phyloP scores from a whole-genome alignment of 768 basidiomycete genomes.

The Auriculariales sp. region DNA sequence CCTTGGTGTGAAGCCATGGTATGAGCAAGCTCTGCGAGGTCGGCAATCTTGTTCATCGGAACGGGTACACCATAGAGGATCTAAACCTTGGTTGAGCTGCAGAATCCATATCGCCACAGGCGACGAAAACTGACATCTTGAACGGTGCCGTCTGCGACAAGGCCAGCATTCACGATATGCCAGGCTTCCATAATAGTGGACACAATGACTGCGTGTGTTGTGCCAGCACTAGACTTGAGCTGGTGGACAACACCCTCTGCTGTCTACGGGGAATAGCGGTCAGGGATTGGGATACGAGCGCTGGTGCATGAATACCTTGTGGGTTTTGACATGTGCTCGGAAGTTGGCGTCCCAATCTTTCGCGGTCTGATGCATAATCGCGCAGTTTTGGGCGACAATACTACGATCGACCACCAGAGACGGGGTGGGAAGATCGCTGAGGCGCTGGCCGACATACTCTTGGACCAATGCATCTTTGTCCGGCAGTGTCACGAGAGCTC shows the following conservation, averaged over 20 bases:
- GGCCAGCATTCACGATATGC: conserved; percentile 49
- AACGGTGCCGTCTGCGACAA: conserved; percentile 57
- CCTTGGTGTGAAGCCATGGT: conserved; percentile 41
- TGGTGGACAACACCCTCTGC: conserved; percentile 61
- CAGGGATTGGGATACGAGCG: neutral
- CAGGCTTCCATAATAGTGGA: conserved; percentile 80
- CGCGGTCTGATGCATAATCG: conserved; percentile 52
- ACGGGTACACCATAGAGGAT: conserved; percentile 72
- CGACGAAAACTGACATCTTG: conserved; percentile 50
- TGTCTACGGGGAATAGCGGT: conserved; percentile 35
- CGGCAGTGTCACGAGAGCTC: neutral
- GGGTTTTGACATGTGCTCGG: conserved; percentile 74
- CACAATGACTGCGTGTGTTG: conserved; percentile 50
- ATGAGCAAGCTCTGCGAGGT: conserved; percentile 46
- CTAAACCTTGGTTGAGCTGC: conserved; percentile 23
- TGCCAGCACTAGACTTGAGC: conserved; percentile 36
- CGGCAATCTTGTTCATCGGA: conserved; percentile 52
- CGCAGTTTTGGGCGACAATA: conserved; percentile 60
- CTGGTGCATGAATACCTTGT: conserved; percentile 35
- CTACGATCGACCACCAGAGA: conserved; percentile 65
- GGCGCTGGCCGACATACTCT: conserved; percentile 41
- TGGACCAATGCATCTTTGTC: conserved; percentile 19
- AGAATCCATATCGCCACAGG: neutral
- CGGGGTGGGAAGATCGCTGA: conserved; percentile 54
- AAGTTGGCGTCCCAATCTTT: conserved; percentile 55